Percentiles rank a stretch among this genome's conserved stretches.
These are phyloP conservation scores for Tuctoria greenei DNA, from an alignment of 176 grass and related monocot genomes.

Conservation along the genomic window DNA sequence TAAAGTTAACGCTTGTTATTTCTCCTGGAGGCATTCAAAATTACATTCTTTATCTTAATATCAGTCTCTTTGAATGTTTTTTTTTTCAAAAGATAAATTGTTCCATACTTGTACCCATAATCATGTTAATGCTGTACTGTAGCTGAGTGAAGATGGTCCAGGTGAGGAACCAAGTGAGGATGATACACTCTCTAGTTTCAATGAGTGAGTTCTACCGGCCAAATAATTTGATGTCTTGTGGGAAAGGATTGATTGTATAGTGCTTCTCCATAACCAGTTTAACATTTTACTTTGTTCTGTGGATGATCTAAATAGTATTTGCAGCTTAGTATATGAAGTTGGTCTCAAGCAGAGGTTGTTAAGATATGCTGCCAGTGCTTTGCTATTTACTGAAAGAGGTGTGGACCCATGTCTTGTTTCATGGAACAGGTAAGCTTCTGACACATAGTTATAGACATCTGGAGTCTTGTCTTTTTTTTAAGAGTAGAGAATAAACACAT, in stretches of 20 bases:
- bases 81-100: not conserved
- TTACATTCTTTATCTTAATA: not conserved
- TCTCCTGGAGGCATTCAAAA: not conserved
- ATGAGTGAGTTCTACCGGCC: slow-evolving; percentile 84
- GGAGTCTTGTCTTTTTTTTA: not conserved
- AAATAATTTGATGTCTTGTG: slow-evolving; percentile 98
- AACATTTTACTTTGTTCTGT: slow-evolving; percentile 16
- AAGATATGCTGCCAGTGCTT: slow-evolving; percentile 94
- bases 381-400: slow-evolving; percentile 92
- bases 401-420: slow-evolving; percentile 93
- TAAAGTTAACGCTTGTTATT: not conserved
- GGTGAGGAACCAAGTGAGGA: slow-evolving; percentile 91
- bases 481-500: not conserved
- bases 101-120: slow-evolving; percentile 1
- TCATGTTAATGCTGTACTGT: slow-evolving; percentile 23
- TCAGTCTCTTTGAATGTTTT: not conserved
- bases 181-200: slow-evolving; percentile 89
- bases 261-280: slow-evolving; percentile 20
- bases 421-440: slow-evolving; percentile 80
- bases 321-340: slow-evolving; percentile 95
- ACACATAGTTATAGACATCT: slow-evolving; percentile 23
- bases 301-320: slow-evolving; percentile 30
- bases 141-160: slow-evolving; percentile 97
- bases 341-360: slow-evolving; percentile 94
- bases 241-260: slow-evolving; percentile 65